These are phyloP conservation scores for Colletotrichum sp. DNA, from an alignment of 2,329 filamentous ascomycete species.

Conservation along the genomic window DNA sequence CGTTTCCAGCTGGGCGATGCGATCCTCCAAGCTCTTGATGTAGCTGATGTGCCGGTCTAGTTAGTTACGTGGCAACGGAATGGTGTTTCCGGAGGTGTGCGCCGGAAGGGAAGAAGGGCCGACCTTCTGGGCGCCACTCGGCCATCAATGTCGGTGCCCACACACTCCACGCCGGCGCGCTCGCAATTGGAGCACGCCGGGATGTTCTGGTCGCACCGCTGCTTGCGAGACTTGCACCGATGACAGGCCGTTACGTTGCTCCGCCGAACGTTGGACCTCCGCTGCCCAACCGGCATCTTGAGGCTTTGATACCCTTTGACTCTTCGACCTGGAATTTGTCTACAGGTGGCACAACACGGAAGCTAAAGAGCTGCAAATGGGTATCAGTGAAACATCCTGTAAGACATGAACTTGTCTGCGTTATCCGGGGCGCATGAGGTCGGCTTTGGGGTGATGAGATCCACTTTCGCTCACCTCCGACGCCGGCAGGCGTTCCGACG, in stretches of 20 bases:
- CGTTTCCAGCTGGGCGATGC: slow-evolving; percentile 27
- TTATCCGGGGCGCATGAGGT: neutral
- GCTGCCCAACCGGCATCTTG: neutral
- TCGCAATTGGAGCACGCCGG: slow-evolving; percentile 19
- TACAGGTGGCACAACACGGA: neutral
- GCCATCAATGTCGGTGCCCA: slow-evolving; percentile 20
- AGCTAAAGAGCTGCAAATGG: neutral
- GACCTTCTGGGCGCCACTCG: slow-evolving; percentile 17
- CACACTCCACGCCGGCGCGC: slow-evolving; percentile 10
- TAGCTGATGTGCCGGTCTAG: slow-evolving; percentile 20
- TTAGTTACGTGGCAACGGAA: neutral
- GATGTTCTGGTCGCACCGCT: slow-evolving; percentile 22
- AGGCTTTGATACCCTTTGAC: neutral
- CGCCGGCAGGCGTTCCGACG: neutral
- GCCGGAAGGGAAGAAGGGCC: neutral
- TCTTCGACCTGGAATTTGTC: neutral
- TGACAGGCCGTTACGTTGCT: slow-evolving; percentile 24
- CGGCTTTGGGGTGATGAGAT: neutral
- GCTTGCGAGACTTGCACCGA: slow-evolving; percentile 21
- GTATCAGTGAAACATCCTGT: neutral
- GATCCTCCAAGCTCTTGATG: slow-evolving; percentile 29
- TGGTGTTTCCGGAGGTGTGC: neutral
- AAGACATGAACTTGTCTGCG: neutral
- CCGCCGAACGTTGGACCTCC: slow-evolving; percentile 16
- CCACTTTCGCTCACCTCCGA: neutral